phyloP scores from a whole-genome alignment of 2,329 filamentous ascomycete species.

The Diaporthe eres region DNA sequence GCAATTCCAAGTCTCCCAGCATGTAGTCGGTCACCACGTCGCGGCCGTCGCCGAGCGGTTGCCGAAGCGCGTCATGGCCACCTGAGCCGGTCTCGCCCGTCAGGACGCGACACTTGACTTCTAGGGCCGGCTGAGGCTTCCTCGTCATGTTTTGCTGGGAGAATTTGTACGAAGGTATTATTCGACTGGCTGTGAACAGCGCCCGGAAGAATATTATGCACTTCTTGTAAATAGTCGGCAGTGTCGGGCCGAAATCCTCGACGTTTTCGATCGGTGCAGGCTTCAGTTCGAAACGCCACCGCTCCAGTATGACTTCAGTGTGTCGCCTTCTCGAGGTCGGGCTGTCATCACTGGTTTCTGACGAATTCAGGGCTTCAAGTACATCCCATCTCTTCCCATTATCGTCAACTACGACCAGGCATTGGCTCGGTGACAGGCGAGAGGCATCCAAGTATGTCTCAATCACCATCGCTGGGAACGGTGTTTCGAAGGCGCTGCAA shows the following conservation, averaged over 20 bases:
- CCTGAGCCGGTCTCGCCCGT: constrained; percentile 70
- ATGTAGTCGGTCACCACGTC: constrained; percentile 81
- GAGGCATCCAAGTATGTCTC: constrained; percentile 91
- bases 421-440: constrained; percentile 85
- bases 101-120: constrained; percentile 84
- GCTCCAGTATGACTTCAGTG: constrained; percentile 87
- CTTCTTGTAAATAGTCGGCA: constrained; percentile 97
- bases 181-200: constrained; percentile 84
- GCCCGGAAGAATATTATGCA: constrained; percentile 95
- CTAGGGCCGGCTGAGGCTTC: constrained; percentile 75
- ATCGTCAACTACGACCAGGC: constrained; percentile 88
- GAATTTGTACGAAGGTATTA: constrained; percentile 90
- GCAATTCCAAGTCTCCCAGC: constrained; percentile 88
- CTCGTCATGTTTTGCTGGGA: constrained; percentile 80
- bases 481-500: constrained; percentile 81
- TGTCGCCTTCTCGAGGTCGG: constrained; percentile 60
- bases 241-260: constrained; percentile 71
- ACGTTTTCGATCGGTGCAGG: constrained; percentile 63
- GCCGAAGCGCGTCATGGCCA: constrained; percentile 77
- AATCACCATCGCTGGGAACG: constrained; percentile 87
- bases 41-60: constrained; percentile 76
- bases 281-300: constrained; percentile 90
- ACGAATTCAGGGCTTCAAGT: constrained; percentile 81
- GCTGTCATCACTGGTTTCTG: constrained; percentile 65
- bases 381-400: constrained; percentile 95